A percentile compares a stretch with the other conserved stretches of the same genome.
phyloP scores from a whole-genome alignment of 2,329 filamentous ascomycete genomes.

The Clonostachys rhizophaga region DNA sequence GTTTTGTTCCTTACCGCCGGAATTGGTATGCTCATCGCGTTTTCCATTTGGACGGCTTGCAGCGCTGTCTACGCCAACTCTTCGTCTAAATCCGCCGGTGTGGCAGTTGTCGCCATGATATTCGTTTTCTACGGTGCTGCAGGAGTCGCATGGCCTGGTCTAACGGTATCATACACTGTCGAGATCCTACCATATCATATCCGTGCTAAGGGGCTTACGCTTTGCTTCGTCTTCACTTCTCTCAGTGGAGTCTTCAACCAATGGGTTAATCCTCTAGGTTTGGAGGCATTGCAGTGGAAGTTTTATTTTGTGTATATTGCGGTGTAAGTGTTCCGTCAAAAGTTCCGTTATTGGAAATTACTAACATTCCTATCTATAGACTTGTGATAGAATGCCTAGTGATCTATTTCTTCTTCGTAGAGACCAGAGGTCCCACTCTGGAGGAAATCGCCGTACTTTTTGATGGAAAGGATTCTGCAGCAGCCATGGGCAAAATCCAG shows the following conservation, averaged over 20 bases:
- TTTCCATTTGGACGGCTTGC: slow-evolving; percentile 18
- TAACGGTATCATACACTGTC: slow-evolving; percentile 4
- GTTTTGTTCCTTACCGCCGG: slow-evolving; percentile 29
- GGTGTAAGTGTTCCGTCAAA: slow-evolving; percentile 6
- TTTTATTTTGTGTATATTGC: slow-evolving; percentile 36
- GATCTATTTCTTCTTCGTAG: slow-evolving; percentile 33
- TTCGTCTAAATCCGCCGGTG: slow-evolving; percentile 9
- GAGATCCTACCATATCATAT: slow-evolving; percentile 7
- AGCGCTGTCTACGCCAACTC: slow-evolving; percentile 5
- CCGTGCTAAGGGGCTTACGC: slow-evolving; percentile 9
- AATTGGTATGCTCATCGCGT: slow-evolving; percentile 22
- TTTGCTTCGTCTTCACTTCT: slow-evolving; percentile 12
- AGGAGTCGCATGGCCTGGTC: slow-evolving; percentile 5
- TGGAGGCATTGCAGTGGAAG: slow-evolving; percentile 32
- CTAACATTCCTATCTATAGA: too few relatives aligned
- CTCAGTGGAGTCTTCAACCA: slow-evolving; percentile 27
- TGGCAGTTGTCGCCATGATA: slow-evolving; percentile 22
- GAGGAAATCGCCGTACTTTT: too few relatives aligned
- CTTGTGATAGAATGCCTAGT: slow-evolving; percentile 22
- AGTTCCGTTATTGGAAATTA: too few relatives aligned
- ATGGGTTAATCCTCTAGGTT: slow-evolving; percentile 34
- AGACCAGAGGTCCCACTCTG: slow-evolving; percentile 40
- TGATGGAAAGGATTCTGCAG: too few relatives aligned
- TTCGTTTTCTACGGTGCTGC: slow-evolving; percentile 23
- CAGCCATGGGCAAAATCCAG: too few relatives aligned